phyloP scores from a whole-genome alignment of 495 filamentous ascomycete genomes.

The Podospora australis region DNA sequence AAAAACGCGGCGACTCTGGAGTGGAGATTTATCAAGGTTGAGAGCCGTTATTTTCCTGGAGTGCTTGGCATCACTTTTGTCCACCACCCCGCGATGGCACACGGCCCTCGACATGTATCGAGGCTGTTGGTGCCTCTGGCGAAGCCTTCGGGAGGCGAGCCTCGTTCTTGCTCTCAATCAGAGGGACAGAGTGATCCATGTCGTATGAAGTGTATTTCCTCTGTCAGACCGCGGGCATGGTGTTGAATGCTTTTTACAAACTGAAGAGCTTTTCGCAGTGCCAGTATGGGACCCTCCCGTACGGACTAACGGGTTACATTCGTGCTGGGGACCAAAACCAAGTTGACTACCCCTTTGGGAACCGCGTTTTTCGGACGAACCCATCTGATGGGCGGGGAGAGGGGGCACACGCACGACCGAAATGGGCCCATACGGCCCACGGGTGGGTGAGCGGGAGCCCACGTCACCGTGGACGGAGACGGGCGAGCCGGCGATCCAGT shows the following conservation, averaged over 20 bases:
- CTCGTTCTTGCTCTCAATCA: too few species aligned
- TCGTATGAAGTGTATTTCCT: too few species aligned
- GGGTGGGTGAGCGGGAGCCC: slow-evolving; percentile 4
- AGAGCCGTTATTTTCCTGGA: slow-evolving; percentile 1
- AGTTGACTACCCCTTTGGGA: slow-evolving; percentile 1
- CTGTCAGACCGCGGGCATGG: too few species aligned
- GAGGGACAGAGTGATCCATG: too few species aligned
- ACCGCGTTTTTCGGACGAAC: neutral
- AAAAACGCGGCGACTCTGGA: slow-evolving; percentile 3
- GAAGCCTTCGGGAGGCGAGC: too few species aligned
- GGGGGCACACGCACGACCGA: slow-evolving; percentile 4
- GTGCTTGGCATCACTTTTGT: slow-evolving; percentile 9
- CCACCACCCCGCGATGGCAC: neutral
- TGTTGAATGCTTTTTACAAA: too few species aligned
- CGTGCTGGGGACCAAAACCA: neutral
- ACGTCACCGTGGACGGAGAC: neutral
- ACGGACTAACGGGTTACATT: too few species aligned
- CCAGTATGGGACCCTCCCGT: too few species aligned
- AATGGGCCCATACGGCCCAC: slow-evolving; percentile 3
- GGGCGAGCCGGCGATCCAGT: slow-evolving; percentile 1
- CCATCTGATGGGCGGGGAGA: slow-evolving; percentile 5
- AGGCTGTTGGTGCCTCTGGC: neutral
- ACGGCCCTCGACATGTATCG: neutral
- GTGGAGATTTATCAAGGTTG: slow-evolving; percentile 3
- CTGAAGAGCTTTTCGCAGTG: too few species aligned